These are phyloP conservation scores for Pseudopithomyces chartarum DNA, from an alignment of 2,329 filamentous ascomycete species.

Conservation along the genomic window DNA sequence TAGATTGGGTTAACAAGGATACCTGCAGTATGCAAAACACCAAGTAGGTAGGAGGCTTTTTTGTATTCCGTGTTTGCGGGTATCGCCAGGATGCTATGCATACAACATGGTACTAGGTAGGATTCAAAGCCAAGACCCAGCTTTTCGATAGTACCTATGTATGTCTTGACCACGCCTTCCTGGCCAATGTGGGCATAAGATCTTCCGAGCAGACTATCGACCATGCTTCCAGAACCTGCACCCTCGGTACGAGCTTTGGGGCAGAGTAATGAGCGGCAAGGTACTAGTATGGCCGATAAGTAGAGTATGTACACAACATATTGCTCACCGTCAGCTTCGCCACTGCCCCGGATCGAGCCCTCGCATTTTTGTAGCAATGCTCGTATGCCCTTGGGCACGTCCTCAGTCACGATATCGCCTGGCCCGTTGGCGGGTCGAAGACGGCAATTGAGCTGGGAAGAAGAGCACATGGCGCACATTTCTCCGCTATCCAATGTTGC, in stretches of 20 bases:
- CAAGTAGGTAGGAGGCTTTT: neutral
- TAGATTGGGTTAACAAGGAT: neutral
- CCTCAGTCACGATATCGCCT: constrained; percentile 14
- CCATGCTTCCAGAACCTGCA: neutral
- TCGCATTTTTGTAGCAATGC: neutral
- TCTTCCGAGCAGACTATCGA: neutral
- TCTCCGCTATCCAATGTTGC: constrained; percentile 9
- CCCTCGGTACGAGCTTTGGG: neutral
- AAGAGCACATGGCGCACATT: constrained; percentile 8
- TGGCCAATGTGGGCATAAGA: neutral
- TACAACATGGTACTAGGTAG: neutral
- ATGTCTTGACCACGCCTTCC: neutral
- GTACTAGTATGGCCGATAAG: too few relatives aligned
- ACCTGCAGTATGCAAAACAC: constrained; percentile 4
- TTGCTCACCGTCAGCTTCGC: neutral
- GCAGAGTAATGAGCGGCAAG: neutral
- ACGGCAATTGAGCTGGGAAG: constrained; percentile 7
- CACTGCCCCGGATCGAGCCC: neutral
- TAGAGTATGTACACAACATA: neutral
- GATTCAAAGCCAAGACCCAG: neutral
- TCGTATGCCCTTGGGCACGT: neutral
- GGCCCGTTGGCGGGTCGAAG: constrained; percentile 5
- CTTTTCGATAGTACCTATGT: neutral
- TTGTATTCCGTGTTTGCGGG: neutral
- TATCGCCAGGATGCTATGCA: neutral